Evolutionary conservation across 1,139 yeast genomes (phyloP).

Genomic region (Hyphopichia khmerensis): DNA sequence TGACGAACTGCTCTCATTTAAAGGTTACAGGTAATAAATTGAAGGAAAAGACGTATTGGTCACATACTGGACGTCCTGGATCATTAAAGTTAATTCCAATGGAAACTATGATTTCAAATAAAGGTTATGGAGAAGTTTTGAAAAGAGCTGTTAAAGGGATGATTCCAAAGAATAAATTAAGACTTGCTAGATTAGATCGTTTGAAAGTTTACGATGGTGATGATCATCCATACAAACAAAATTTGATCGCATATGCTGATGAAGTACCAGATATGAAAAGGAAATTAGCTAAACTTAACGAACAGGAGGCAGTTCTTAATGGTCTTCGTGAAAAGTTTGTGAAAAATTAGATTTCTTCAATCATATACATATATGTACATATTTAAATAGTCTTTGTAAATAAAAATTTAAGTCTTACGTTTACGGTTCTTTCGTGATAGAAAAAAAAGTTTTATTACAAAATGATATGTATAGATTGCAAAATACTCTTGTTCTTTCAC

Average conservation of each 20-base stretch:
- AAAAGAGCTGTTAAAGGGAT: slow-evolving; percentile 89
- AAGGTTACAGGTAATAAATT: slow-evolving; percentile 83
- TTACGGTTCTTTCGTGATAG: too few relatives aligned
- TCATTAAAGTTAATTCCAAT: slow-evolving; percentile 79
- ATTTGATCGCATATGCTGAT: slow-evolving; percentile 84
- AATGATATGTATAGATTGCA: background rate
- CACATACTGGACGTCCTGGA: slow-evolving; percentile 90
- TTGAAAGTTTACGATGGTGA: slow-evolving; percentile 86
- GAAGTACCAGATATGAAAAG: slow-evolving; percentile 57
- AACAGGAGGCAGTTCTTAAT: slow-evolving; percentile 31
- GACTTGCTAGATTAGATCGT: slow-evolving; percentile 79
- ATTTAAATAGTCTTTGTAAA: slow-evolving; percentile 7
- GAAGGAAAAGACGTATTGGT: slow-evolving; percentile 82
- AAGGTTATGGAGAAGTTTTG: slow-evolving; percentile 83
- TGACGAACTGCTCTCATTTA: slow-evolving; percentile 83
- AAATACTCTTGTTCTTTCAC: background rate
- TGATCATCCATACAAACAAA: slow-evolving; percentile 80
- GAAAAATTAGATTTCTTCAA: slow-evolving; percentile 11
- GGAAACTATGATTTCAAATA: slow-evolving; percentile 72
- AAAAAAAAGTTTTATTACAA: background rate
- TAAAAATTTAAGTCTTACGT: too few relatives aligned
- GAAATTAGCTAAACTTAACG: slow-evolving; percentile 39
- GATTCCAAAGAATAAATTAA: slow-evolving; percentile 88
- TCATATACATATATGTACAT: slow-evolving; percentile 4
- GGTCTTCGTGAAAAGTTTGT: slow-evolving; percentile 39